Evolutionary conservation across 2,329 filamentous ascomycete species (phyloP), one percentile per base, ranked within the genome.

Genomic region (Penicillium palitans): DNA sequence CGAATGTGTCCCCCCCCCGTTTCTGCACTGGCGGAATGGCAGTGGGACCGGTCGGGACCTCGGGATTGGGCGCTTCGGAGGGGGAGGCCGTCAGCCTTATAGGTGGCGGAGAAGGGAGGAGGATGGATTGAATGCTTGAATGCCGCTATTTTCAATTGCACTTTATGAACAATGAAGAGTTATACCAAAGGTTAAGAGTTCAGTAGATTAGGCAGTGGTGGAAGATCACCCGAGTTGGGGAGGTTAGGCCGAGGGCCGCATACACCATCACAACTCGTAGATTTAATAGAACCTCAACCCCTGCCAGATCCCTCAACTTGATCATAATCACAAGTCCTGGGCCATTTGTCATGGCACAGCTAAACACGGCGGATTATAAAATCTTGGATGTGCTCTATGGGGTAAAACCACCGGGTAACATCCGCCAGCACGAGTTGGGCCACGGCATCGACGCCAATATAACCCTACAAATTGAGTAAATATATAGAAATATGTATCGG

Each of bases 21-120:
- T 61, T 60, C 61, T 65, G 64, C 62, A 59, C 50, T 57, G 55
- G 29, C 52, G 41, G 44, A 60, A 60, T 60, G 63, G 62, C 12
- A 54, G 56, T 58, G 56, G 52, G 61, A 62, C 53, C 55, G 57
- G 46, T 51, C 57, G 55, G 61, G 54, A 46, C 35, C 57, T 62
- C 58, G 61, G 61, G 61, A 63, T 66, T 64, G 57, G 59, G 60
- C 47, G 49, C 31, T 55, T 66, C 64, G 65, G 62, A 65, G 56
- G 33, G 29, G 29, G 29, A 60, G 57, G 45, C 59, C 55, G 60
- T 62, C 57, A 65, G 62, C 62, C 62, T 61, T 66, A 62, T 44
- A 29, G 44, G 40, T 52, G 57, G 55, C 47, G 45, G 31, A 17
- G 48, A 42, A 50, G 15, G 19, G 13, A 13, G 15, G 31, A 19